These are phyloP conservation scores for Metschnikowia bowlesiae DNA, from an alignment of 805 yeast species.

Conservation along the genomic window DNA sequence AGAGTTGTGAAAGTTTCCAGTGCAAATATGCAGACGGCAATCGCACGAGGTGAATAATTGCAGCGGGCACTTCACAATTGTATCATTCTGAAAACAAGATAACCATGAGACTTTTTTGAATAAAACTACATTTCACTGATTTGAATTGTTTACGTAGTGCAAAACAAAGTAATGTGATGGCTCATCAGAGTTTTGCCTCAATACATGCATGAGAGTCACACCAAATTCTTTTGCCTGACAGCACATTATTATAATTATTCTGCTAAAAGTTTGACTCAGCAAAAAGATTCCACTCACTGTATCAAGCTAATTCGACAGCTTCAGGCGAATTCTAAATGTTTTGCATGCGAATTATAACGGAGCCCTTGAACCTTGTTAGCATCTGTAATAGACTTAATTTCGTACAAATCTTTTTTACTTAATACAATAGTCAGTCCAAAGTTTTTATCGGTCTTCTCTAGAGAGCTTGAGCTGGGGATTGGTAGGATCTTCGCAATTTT, in stretches of 20 bases:
- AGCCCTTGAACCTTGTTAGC: conserved; percentile 49
- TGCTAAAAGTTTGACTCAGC: not conserved
- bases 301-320: not conserved
- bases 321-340: conserved; percentile 11
- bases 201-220: not conserved
- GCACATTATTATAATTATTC: not conserved
- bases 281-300: not conserved
- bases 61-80: too few relatives aligned
- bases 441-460: conserved; percentile 59
- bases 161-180: too few relatives aligned
- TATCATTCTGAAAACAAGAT: too few relatives aligned
- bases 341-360: conserved; percentile 41
- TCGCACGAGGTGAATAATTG: too few relatives aligned
- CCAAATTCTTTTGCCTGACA: not conserved
- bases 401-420: conserved; percentile 52
- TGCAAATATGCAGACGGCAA: too few relatives aligned
- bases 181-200: not conserved
- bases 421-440: conserved; percentile 41
- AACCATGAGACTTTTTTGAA: too few relatives aligned
- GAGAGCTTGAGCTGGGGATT: conserved; percentile 72
- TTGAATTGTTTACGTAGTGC: too few relatives aligned
- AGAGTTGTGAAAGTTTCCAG: too few relatives aligned
- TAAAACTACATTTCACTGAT: too few relatives aligned
- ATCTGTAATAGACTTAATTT: conserved; percentile 45
- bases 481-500: conserved; percentile 60